Evolutionary conservation across 345 rosid genomes (phyloP).

Genomic region (Citrus maxima): DNA sequence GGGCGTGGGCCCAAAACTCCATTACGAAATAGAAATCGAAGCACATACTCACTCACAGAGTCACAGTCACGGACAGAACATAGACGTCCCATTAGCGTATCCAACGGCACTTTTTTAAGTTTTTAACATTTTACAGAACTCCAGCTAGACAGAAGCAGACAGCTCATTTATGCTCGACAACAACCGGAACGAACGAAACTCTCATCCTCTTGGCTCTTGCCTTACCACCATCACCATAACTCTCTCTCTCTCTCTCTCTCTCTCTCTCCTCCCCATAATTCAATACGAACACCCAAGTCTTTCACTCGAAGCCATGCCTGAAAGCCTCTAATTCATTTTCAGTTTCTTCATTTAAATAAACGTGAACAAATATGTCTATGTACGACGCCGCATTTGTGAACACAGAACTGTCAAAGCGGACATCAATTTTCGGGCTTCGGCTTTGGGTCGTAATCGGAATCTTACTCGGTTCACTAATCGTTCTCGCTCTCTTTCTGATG

Average conservation of each 20-base stretch:
- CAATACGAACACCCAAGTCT: not conserved
- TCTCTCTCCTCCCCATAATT: no score
- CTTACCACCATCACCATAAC: not conserved
- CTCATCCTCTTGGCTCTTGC: not conserved
- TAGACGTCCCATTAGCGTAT: constrained; percentile 5
- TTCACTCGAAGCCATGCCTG: not conserved
- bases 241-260: not conserved
- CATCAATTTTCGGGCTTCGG: constrained; percentile 85
- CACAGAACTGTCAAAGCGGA: constrained; percentile 74
- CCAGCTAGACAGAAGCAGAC: constrained; percentile 1
- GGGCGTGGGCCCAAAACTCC: not conserved
- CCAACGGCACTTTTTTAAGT: not conserved
- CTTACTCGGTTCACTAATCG: constrained; percentile 76
- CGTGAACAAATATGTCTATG: constrained; percentile 34
- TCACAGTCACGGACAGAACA: not conserved
- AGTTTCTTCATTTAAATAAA: not conserved
- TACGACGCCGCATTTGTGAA: constrained; percentile 69
- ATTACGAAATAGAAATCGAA: not conserved
- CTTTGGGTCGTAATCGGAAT: constrained; percentile 93
- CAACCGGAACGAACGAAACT: not conserved
- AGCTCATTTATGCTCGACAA: constrained; percentile 7
- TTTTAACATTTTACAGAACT: not conserved
- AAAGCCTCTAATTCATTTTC: not conserved
- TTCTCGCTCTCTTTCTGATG: constrained; percentile 75
- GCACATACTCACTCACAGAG: not conserved